phyloP scores from a whole-genome alignment of 1,139 yeast genomes.

The Debaryomyces robertsiae region DNA sequence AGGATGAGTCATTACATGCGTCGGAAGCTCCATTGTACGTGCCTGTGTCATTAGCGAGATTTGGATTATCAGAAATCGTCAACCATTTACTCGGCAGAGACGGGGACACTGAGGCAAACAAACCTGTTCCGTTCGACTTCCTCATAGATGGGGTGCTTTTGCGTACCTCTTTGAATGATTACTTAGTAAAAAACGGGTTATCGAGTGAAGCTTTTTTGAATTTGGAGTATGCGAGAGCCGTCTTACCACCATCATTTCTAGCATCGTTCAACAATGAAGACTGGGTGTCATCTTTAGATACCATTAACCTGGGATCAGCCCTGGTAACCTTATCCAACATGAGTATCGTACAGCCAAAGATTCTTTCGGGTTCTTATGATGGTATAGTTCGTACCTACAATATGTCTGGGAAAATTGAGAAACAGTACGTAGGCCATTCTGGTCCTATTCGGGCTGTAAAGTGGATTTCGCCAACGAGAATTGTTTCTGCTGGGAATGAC shows the following conservation, averaged over 20 bases:
- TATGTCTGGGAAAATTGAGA: slow-evolving; percentile 77
- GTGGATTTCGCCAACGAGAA: slow-evolving; percentile 73
- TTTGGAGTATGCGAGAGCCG: slow-evolving; percentile 88
- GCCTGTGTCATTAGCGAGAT: slow-evolving; percentile 83
- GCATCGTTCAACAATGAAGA: slow-evolving; percentile 92
- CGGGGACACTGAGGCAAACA: slow-evolving; percentile 40
- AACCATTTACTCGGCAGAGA: slow-evolving; percentile 70
- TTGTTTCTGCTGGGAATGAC: slow-evolving; percentile 88
- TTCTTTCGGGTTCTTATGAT: slow-evolving; percentile 89
- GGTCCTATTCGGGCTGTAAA: slow-evolving; percentile 82
- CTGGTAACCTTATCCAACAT: slow-evolving; percentile 35
- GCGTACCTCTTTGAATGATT: slow-evolving; percentile 77
- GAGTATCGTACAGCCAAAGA: slow-evolving; percentile 43
- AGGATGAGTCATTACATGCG: slow-evolving; percentile 68
- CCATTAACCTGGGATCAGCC: slow-evolving; percentile 37
- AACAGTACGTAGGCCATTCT: slow-evolving; percentile 84
- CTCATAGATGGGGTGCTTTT: slow-evolving; percentile 81
- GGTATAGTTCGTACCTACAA: slow-evolving; percentile 92
- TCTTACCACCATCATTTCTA: slow-evolving; percentile 88
- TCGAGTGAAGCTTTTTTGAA: slow-evolving; percentile 80
- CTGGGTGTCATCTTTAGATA: slow-evolving; percentile 85
- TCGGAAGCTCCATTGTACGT: slow-evolving; percentile 86
- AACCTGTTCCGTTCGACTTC: slow-evolving; percentile 89
- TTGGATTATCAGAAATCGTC: slow-evolving; percentile 91
- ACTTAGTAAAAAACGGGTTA: slow-evolving; percentile 72